Conservation (phyloP, 768 basidiomycete genomes). For the Termitomyces sp. region DNA sequence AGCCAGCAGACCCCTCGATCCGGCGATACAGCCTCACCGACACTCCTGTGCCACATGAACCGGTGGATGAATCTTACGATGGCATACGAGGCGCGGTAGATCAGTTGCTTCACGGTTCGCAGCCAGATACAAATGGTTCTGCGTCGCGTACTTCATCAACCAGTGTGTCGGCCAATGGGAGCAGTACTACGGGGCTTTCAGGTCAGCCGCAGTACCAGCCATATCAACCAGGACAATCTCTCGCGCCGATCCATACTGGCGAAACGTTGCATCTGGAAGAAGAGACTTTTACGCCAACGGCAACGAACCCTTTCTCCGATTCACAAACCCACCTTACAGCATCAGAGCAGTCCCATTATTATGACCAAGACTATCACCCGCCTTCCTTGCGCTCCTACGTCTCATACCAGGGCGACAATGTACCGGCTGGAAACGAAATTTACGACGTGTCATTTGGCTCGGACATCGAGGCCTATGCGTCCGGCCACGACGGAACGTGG, state of each 20-base stretch:
- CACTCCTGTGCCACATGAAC: slow-evolving; percentile 3
- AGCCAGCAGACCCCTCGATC: slow-evolving; percentile 15
- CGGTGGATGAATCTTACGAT: slow-evolving; percentile 7
- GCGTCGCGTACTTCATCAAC: slow-evolving; percentile 7
- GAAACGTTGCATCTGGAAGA: slow-evolving; percentile 58
- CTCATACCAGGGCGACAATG: slow-evolving; percentile 28
- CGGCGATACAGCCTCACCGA: slow-evolving; percentile 16
- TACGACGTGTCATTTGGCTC: slow-evolving; percentile 58
- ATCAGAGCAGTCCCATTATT: slow-evolving; percentile 29
- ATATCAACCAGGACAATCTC: slow-evolving; percentile 61
- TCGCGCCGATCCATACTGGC: slow-evolving; percentile 63
- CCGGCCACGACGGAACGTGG: slow-evolving; percentile 52
- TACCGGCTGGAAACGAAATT: slow-evolving; percentile 32
- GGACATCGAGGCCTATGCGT: slow-evolving; percentile 69
- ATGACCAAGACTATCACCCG: slow-evolving; percentile 36
- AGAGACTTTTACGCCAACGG: slow-evolving; percentile 22
- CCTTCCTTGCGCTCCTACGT: slow-evolving; percentile 33
- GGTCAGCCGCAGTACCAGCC: slow-evolving; percentile 32
- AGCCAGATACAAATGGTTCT: background rate
- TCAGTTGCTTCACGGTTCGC: slow-evolving; percentile 2
- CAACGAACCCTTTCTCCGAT: slow-evolving; percentile 25
- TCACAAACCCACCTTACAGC: slow-evolving; percentile 10
- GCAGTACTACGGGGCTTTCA: background rate
- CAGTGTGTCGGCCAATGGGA: background rate
- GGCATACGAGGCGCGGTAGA: slow-evolving; percentile 7